Evolutionary conservation across 1,284 basidiomycete genomes (phyloP).

Genomic region (Ustilago trichophora): DNA sequence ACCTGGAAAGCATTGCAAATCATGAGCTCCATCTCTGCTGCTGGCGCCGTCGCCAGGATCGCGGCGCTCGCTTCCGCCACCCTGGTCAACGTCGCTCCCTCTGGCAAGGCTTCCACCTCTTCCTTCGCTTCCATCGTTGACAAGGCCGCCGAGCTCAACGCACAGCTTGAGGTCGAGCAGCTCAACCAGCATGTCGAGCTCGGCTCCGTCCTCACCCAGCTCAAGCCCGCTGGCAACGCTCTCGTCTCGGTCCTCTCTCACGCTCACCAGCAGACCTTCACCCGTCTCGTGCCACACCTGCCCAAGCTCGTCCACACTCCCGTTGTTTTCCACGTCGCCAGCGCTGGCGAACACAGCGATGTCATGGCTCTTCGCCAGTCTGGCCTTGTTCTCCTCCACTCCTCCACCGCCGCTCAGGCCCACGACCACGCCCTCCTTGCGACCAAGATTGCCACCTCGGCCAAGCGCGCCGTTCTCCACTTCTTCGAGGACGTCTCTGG

Average conservation of each 20-base stretch:
- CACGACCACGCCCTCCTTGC: conserved; percentile 80
- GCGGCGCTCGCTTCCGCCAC: conserved; percentile 43
- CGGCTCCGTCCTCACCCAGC: conserved; percentile 44
- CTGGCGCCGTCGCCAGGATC: conserved; percentile 46
- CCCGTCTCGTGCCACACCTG: conserved; percentile 60
- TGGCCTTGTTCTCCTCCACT: conserved; percentile 74
- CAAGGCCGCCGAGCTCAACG: conserved; percentile 31
- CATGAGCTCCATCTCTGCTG: conserved; percentile 46
- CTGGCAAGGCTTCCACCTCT: conserved; percentile 30
- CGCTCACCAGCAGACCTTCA: conserved; percentile 51
- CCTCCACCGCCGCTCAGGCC: conserved; percentile 74
- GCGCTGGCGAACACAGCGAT: conserved; percentile 72
- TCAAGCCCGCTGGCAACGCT: conserved; percentile 42
- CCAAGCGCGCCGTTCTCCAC: conserved; percentile 78
- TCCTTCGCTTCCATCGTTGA: conserved; percentile 34
- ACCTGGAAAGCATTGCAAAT: not conserved
- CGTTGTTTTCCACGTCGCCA: conserved; percentile 58
- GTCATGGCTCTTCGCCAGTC: conserved; percentile 73
- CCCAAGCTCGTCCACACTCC: conserved; percentile 53
- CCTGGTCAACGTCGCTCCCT: conserved; percentile 41
- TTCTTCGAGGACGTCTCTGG: conserved; percentile 72
- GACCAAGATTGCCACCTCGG: conserved; percentile 73
- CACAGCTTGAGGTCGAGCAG: conserved; percentile 45
- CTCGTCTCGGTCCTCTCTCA: conserved; percentile 51
- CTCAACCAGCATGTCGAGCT: conserved; percentile 48